A percentile compares a stretch with the other conserved stretches of the same genome.
Conservation (phyloP, 1,284 basidiomycete species). For the Xerocomus minutiporus region DNA sequence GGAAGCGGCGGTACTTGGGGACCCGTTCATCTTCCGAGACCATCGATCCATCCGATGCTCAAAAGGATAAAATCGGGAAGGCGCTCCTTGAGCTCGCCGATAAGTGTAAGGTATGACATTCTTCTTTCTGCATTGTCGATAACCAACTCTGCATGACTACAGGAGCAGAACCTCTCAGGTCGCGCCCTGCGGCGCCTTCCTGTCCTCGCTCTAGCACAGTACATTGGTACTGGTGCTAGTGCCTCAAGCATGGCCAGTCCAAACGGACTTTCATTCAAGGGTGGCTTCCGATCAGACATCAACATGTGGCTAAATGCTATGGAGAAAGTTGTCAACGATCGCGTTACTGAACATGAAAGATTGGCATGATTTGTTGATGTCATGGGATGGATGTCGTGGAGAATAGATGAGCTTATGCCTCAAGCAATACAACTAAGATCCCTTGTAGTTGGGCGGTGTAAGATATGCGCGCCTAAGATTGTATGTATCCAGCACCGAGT, state of each 20-base stretch:
- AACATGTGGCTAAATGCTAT: constrained; percentile 75
- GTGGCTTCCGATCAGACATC: constrained; percentile 40
- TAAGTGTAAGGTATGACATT: constrained; percentile 59
- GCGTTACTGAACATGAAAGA: constrained; percentile 47
- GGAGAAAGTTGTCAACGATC: constrained; percentile 62
- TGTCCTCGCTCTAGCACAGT: constrained; percentile 83
- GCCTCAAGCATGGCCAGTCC: constrained; percentile 11
- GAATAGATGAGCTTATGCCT: not conserved
- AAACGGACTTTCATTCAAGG: constrained; percentile 7
- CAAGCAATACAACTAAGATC: not conserved
- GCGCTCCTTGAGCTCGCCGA: constrained; percentile 64
- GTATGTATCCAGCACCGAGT: constrained; percentile 6
- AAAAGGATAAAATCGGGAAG: constrained; percentile 50
- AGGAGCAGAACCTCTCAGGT: constrained; percentile 81
- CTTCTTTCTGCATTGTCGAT: not conserved
- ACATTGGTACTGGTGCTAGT: constrained; percentile 55
- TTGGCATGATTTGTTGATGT: constrained; percentile 14
- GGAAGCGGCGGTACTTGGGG: constrained; percentile 7
- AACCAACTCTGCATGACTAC: constrained; percentile 1
- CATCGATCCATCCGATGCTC: constrained; percentile 6
- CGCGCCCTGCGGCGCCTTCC: constrained; percentile 86
- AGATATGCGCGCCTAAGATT: not conserved
- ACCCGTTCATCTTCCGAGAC: constrained; percentile 7
- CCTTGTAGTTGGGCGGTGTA: not conserved
- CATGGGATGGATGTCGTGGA: not conserved